Base-by-base conservation (phyloP, 257 asterid genomes). In the Jacaranda copaia region DNA sequence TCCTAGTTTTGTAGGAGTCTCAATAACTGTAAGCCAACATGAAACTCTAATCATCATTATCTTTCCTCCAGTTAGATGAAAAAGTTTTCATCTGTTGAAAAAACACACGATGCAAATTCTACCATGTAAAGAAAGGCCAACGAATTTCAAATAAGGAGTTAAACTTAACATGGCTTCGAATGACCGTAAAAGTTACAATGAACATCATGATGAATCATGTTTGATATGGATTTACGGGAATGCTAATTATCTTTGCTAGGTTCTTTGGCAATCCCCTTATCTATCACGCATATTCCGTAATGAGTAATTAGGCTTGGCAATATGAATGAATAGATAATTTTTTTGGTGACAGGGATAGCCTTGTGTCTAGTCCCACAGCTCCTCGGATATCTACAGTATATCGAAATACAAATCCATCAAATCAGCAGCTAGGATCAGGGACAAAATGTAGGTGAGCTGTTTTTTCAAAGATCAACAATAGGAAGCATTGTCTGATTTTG, bases 391-490 rank as follows among this genome's bases (percentile, higher is more conserved):
- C 83, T 58, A 46, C 65, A 8, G 78, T 74, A 69, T 65, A 56
- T 74, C 88, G 45, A 77, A 75, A 82, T 53, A 81, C 65, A 16
- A 83, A 69, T 57, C 67, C 82, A 69, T 70, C 77, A 53, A 75
- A 77, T 75, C 76, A 77, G 57, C 80, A 68, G 74, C 73, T 55
- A 69, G 81, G 75, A 46, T 53, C 89, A 72, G 46, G 77, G 63
- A 77, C 81, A 71, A 83, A 81, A 89, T 81, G 88, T 74, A 79
- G 87, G 98, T 92, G 85, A 88, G 96, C 84, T 73, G 81, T 80
- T 25, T 77, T 58, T 71, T 79, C 70, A 39, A 62, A 72, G 66
- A 81, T 20, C 40, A 75, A 58, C 14, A 69, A 42, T n/a, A 68
- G 65, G 68, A 78, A 77, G 60, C 35, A 62, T 61, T 61, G 40